phyloP scores from a whole-genome alignment of 169 alveolate genomes.

The Pseudocohnilembus persalinus region DNA sequence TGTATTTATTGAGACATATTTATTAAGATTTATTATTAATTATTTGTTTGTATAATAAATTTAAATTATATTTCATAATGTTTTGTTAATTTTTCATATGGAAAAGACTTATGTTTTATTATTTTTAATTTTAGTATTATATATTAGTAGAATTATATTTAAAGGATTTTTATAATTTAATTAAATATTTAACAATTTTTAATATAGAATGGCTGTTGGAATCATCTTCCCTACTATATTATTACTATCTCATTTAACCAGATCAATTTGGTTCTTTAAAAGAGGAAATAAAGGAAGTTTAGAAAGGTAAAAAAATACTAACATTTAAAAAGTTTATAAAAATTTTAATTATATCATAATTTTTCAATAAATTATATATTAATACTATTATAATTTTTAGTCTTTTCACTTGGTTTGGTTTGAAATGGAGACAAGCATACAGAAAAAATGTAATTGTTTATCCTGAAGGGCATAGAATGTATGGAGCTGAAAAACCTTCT shows the following conservation, averaged over 20 bases:
- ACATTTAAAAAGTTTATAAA: background rate
- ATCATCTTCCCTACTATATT: slow-evolving; percentile 3
- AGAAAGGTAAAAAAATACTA: background rate
- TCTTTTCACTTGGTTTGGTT: slow-evolving; percentile 38
- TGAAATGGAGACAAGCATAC: slow-evolving; percentile 18
- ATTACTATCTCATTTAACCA: background rate
- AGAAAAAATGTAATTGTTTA: slow-evolving; percentile 35
- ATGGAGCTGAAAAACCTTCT: slow-evolving; percentile 25
- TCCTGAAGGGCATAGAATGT: slow-evolving; percentile 51
- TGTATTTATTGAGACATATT: no score
- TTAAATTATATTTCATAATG: no score
- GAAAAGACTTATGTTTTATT: no score
- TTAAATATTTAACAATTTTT: no score
- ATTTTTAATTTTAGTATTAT: no score
- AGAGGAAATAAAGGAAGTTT: slow-evolving; percentile 43
- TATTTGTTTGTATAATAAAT: no score
- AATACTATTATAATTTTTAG: slow-evolving; percentile 16
- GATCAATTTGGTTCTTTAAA: slow-evolving; percentile 42
- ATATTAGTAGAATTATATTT: no score
- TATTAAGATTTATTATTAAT: no score
- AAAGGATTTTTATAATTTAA: no score
- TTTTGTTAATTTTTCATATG: no score
- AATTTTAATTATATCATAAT: background rate
- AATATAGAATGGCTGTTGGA: slow-evolving; percentile 6
- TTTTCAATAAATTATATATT: background rate